Conservation (phyloP, 2,329 filamentous ascomycete species). For the Microdochium paspali region DNA sequence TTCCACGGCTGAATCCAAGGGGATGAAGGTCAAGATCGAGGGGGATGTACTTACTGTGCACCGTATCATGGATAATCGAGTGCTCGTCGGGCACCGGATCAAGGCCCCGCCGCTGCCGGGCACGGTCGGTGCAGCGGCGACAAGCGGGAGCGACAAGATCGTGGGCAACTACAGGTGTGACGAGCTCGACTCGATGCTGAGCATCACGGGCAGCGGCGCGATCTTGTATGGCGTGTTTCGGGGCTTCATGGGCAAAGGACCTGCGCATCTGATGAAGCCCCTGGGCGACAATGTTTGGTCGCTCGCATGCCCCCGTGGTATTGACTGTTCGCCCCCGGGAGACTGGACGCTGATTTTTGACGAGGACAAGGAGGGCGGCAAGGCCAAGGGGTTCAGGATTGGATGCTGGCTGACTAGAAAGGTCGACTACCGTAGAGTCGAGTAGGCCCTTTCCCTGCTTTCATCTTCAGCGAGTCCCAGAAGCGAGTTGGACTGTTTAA, state of each 20-base stretch:
- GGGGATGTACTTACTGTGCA: constrained; percentile 18
- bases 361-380: constrained; percentile 11
- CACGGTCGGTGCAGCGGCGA: constrained; percentile 3
- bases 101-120: constrained; percentile 9
- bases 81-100: constrained; percentile 7
- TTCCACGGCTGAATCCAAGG: constrained; percentile 10
- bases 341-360: constrained; percentile 30
- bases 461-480: too few relatives aligned
- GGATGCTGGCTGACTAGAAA: constrained; percentile 30
- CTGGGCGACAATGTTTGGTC: constrained; percentile 28
- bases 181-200: constrained; percentile 26
- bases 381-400: constrained; percentile 17
- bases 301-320: constrained; percentile 24
- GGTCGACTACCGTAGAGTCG: constrained; percentile 1
- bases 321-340: constrained; percentile 30
- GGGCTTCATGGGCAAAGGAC: constrained; percentile 28
- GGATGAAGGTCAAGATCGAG: constrained; percentile 17
- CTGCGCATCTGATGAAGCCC: constrained; percentile 23
- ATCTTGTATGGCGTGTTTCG: constrained; percentile 31
- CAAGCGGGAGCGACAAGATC: constrained; percentile 4
- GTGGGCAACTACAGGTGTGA: constrained; percentile 22
- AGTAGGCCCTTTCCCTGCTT: too few relatives aligned
- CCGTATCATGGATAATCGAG: constrained; percentile 17
- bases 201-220: constrained; percentile 20
- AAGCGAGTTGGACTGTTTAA: too few relatives aligned